phyloP scores from a whole-genome alignment of 345 rosid species.

The Firmiana major region DNA sequence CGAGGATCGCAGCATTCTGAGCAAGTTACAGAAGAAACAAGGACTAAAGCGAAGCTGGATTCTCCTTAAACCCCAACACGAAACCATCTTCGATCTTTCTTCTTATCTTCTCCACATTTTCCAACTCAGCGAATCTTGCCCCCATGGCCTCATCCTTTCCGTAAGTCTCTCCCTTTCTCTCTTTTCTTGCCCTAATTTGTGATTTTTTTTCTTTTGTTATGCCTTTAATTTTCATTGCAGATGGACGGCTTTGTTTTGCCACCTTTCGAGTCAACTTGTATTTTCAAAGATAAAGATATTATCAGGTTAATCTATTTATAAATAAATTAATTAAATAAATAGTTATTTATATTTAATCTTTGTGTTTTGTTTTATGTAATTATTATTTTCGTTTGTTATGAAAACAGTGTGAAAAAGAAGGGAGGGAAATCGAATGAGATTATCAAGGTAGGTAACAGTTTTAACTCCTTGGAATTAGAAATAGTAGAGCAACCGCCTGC shows the following conservation, averaged over 20 bases:
- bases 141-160: slow-evolving; percentile 66
- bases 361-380: background rate
- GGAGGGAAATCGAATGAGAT: slow-evolving; percentile 26
- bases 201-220: background rate
- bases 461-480: slow-evolving; percentile 28
- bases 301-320: slow-evolving; percentile 48
- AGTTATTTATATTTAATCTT: background rate
- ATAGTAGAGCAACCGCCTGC: slow-evolving; percentile 33
- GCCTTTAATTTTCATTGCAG: slow-evolving; percentile 41
- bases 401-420: slow-evolving; percentile 59
- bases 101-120: slow-evolving; percentile 50
- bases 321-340: background rate
- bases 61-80: slow-evolving; percentile 63
- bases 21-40: slow-evolving; percentile 52
- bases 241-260: slow-evolving; percentile 94
- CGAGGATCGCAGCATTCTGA: slow-evolving; percentile 43
- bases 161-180: slow-evolving; percentile 33
- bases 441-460: slow-evolving; percentile 22
- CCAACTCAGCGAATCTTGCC: slow-evolving; percentile 57
- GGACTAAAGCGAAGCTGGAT: slow-evolving; percentile 76
- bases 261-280: slow-evolving; percentile 66
- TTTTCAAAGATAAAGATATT: slow-evolving; percentile 76
- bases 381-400: background rate
- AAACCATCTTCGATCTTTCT: slow-evolving; percentile 66
- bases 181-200: slow-evolving; percentile 18